phyloP scores from a whole-genome alignment of 2,329 filamentous ascomycete genomes.

The Cladosporium oxysporum region DNA sequence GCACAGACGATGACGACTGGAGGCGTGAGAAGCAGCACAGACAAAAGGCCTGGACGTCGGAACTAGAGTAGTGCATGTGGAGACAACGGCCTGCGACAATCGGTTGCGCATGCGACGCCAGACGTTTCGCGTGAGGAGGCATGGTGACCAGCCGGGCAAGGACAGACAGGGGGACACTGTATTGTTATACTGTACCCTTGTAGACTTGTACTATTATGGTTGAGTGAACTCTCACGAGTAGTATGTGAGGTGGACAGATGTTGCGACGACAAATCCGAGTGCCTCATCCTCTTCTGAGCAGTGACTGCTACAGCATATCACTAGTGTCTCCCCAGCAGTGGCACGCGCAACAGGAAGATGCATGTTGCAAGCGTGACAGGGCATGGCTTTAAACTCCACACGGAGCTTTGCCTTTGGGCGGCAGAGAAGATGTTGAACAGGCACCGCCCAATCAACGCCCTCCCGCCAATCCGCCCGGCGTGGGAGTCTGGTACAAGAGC shows the following conservation, averaged over 20 bases:
- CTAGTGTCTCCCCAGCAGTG: not conserved
- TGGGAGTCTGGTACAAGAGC: not conserved
- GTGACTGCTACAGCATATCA: not conserved
- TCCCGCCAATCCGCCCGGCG: not conserved
- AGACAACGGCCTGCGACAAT: constrained; percentile 6
- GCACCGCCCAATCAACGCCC: constrained; percentile 6
- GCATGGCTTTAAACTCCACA: constrained; percentile 1
- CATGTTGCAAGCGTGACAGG: not conserved
- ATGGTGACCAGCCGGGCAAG: not conserved
- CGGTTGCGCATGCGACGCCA: constrained; percentile 16
- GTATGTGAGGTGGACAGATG: not conserved
- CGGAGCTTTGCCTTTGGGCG: constrained; percentile 1
- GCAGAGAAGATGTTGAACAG: constrained; percentile 13
- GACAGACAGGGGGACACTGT: not conserved
- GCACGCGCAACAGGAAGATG: constrained; percentile 1
- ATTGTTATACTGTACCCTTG: not conserved
- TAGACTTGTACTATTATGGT: not conserved
- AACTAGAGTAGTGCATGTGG: constrained; percentile 11
- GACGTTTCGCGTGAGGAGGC: constrained; percentile 15
- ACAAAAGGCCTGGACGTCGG: constrained; percentile 16
- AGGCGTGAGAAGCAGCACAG: not conserved
- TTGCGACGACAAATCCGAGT: not conserved
- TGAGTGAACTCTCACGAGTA: not conserved
- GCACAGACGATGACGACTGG: not conserved
- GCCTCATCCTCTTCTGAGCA: not conserved